These are phyloP conservation scores for Aureobasidium uvarum DNA, from an alignment of 2,329 filamentous ascomycete genomes.

Conservation along the genomic window DNA sequence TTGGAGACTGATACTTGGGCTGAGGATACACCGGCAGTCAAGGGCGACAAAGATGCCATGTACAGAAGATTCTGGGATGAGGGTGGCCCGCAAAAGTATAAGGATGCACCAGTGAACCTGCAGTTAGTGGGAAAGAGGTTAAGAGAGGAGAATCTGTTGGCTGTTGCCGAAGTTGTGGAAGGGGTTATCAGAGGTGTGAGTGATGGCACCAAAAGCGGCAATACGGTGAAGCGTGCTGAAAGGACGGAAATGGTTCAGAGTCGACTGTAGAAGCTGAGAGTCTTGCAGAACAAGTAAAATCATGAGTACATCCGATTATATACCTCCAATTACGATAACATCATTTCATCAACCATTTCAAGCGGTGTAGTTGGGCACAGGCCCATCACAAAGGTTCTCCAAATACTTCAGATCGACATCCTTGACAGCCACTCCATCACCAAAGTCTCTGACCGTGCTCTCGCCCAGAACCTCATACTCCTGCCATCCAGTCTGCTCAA, in stretches of 20 bases:
- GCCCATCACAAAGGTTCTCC: conserved; percentile 33
- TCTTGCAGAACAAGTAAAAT: background rate
- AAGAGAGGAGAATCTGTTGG: conserved; percentile 26
- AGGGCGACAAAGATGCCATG: conserved; percentile 7
- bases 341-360: background rate
- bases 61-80: conserved; percentile 12
- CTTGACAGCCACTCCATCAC: conserved; percentile 34
- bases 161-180: conserved; percentile 22
- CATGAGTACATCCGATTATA: too few relatives aligned
- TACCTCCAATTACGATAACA: too few relatives aligned
- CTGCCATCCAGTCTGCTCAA: conserved; percentile 19
- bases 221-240: background rate
- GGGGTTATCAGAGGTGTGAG: background rate
- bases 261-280: background rate
- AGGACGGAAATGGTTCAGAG: background rate
- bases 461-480: conserved; percentile 29
- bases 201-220: background rate
- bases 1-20: conserved; percentile 47
- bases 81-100: conserved; percentile 21
- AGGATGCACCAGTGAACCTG: conserved; percentile 25
- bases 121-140: conserved; percentile 26
- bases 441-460: conserved; percentile 33
- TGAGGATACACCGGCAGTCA: conserved; percentile 32
- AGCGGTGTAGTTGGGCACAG: conserved; percentile 19
- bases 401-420: conserved; percentile 32